Evolutionary conservation across 345 rosid genomes (phyloP), one percentile per base, ranked within the genome.

Genomic region (Arabis alpina): DNA sequence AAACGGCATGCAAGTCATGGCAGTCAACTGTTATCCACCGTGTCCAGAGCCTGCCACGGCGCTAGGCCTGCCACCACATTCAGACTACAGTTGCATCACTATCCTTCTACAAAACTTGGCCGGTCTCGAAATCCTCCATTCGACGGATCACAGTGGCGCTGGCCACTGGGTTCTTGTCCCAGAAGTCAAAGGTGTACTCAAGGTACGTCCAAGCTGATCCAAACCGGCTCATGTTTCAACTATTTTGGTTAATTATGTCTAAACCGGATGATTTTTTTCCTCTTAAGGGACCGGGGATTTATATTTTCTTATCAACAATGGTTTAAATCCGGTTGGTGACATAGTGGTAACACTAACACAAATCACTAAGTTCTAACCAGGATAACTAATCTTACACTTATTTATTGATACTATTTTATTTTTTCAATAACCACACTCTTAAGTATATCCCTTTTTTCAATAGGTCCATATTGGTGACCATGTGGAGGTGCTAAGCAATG

Each of bases 401-500:
- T 28, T 28, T 28, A 28, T 28, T 28, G 4, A 28, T 28, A 3
- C 5, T 3, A 28, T 5, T 28, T 28, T 28, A 28, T 28, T 28
- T 28, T 39, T 10, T 58, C 45, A n/a, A 30, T 48, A 42, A 41
- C 4, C 4, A 11, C 5, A 27, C 41, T 64, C 64, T 19, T 16
- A 16, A 10, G 14, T 44, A 27, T 42, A 27, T 43, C n/a, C 5
- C 2, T n/a, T 44, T 40, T 11, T 30, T 9, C n/a, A 10, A 32
- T 54, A 75, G 79, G 92, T 89, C 11, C 85, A 82, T 32, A 57
- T 86, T 2, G 92, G 97, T 0, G 91, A 89, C 65, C 96, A 86
- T 54, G 57, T 87, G 5, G 89, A 86, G 72, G 91, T 86, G 1
- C 80, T 87, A 4, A 89, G 92, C 84, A 87, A 91, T 43, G 96